A percentile compares a stretch with the other conserved stretches of the same genome.
These are phyloP conservation scores for Aureobasidium sp. DNA, from an alignment of 2,329 filamentous ascomycete genomes.

Conservation along the genomic window DNA sequence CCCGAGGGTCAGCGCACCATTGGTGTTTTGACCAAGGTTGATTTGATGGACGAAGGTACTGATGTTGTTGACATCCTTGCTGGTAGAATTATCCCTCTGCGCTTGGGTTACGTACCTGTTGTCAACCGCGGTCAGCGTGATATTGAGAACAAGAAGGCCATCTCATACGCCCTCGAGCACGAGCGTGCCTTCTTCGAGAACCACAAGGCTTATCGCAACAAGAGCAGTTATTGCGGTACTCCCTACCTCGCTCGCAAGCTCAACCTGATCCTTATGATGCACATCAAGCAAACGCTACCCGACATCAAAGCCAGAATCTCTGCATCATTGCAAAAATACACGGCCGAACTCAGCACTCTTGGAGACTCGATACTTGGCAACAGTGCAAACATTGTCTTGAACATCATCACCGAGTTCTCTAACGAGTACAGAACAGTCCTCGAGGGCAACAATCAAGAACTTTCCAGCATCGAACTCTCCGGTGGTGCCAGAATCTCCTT, in stretches of 20 bases:
- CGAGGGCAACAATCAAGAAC: slow-evolving; percentile 92
- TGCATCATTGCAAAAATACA: slow-evolving; percentile 90
- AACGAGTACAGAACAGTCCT: slow-evolving; percentile 95
- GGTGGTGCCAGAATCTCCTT: slow-evolving; percentile 98
- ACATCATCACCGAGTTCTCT: slow-evolving; percentile 98
- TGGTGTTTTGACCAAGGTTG: slow-evolving; percentile 96
- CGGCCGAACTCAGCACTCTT: slow-evolving; percentile 68
- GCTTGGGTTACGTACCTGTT: slow-evolving; percentile 92
- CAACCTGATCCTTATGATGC: slow-evolving; percentile 99
- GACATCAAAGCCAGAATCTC: slow-evolving; percentile 97
- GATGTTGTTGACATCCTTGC: slow-evolving; percentile 98
- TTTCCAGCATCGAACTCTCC: slow-evolving; percentile 89
- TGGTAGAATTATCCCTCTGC: slow-evolving; percentile 89
- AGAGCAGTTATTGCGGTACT: slow-evolving; percentile 96
- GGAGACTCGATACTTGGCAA: slow-evolving; percentile 95
- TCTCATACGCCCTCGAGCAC: slow-evolving; percentile 80
- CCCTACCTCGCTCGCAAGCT: slow-evolving; percentile 94
- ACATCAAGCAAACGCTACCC: slow-evolving; percentile 98
- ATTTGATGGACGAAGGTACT: slow-evolving; percentile 97
- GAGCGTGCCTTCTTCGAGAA: slow-evolving; percentile 98
- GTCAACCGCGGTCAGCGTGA: slow-evolving; percentile 97
- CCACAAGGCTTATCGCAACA: slow-evolving; percentile 97
- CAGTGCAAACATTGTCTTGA: slow-evolving; percentile 90
- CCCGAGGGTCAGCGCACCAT: slow-evolving; percentile 97
- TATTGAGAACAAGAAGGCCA: slow-evolving; percentile 96